These are phyloP conservation scores for Fennellomyces sp. DNA, from an alignment of 371 early-diverging fungal genomes.

Conservation along the genomic window DNA sequence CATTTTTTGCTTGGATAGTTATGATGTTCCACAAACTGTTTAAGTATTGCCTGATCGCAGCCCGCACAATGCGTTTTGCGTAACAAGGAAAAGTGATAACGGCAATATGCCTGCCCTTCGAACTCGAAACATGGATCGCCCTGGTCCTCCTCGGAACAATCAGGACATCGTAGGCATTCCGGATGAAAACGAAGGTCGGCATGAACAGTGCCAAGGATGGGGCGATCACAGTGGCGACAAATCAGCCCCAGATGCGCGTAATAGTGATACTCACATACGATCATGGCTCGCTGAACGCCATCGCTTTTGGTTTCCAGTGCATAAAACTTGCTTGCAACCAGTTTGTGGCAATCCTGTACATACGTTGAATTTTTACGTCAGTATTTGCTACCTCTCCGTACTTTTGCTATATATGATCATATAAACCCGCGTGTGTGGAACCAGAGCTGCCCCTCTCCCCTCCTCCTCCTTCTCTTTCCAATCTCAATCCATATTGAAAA, in stretches of 20 bases:
- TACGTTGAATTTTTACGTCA: neutral
- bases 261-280: slow-evolving; percentile 15
- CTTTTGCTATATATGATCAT: too few species aligned
- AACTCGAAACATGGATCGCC: slow-evolving; percentile 80
- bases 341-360: slow-evolving; percentile 17
- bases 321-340: slow-evolving; percentile 22
- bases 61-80: slow-evolving; percentile 92
- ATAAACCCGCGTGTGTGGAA: neutral
- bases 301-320: slow-evolving; percentile 9
- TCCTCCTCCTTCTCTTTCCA: neutral
- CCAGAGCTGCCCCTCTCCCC: neutral
- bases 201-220: neutral
- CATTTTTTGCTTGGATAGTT: slow-evolving; percentile 80
- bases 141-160: neutral
- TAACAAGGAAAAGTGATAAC: slow-evolving; percentile 85
- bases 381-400: neutral
- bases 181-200: slow-evolving; percentile 12
- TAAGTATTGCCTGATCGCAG: slow-evolving; percentile 90
- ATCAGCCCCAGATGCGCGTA: slow-evolving; percentile 4
- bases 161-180: slow-evolving; percentile 16
- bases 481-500: too few species aligned
- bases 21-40: slow-evolving; percentile 88
- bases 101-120: slow-evolving; percentile 86
- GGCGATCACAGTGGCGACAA: slow-evolving; percentile 3
- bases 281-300: neutral